A percentile compares a stretch with the other conserved stretches of the same genome.
Evolutionary conservation across 768 basidiomycete species (phyloP).

Genomic region (Crassisporium funariophilum): DNA sequence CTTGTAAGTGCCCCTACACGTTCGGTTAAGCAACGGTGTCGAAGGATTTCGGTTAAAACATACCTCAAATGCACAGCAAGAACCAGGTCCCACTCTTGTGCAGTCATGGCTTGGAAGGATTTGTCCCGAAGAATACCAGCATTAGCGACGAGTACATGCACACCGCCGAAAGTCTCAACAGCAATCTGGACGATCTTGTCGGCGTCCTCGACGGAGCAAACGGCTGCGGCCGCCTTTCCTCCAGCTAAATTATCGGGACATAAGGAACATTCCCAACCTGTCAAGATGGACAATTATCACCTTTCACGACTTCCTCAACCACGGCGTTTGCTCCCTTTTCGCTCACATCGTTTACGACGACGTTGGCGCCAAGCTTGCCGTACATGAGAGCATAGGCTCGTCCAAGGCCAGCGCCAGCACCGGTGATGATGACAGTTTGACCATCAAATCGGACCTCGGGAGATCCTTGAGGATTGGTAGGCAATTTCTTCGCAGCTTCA

Average conservation of each 20-base stretch:
- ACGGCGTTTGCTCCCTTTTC: conserved; percentile 83
- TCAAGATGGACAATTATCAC: conserved; percentile 35
- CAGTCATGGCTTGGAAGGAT: conserved; percentile 86
- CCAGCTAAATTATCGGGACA: conserved; percentile 68
- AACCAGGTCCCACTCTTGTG: conserved; percentile 94
- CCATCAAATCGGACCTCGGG: conserved; percentile 80
- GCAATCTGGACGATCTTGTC: conserved; percentile 87
- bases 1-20: conserved; percentile 91
- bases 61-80: conserved; percentile 81
- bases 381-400: conserved; percentile 93
- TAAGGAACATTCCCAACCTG: background rate
- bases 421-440: conserved; percentile 92
- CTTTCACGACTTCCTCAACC: conserved; percentile 82
- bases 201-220: conserved; percentile 91
- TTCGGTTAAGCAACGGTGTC: conserved; percentile 12
- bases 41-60: conserved; percentile 11
- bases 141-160: conserved; percentile 89
- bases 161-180: conserved; percentile 81
- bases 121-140: conserved; percentile 95
- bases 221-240: conserved; percentile 81
- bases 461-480: conserved; percentile 69
- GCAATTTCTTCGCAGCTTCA: conserved; percentile 59
- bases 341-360: conserved; percentile 94
- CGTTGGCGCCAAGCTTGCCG: conserved; percentile 90
- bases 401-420: conserved; percentile 93